Evolutionary conservation across 208 protist genomes (phyloP).

Genomic region (Leishmania mexicana): DNA sequence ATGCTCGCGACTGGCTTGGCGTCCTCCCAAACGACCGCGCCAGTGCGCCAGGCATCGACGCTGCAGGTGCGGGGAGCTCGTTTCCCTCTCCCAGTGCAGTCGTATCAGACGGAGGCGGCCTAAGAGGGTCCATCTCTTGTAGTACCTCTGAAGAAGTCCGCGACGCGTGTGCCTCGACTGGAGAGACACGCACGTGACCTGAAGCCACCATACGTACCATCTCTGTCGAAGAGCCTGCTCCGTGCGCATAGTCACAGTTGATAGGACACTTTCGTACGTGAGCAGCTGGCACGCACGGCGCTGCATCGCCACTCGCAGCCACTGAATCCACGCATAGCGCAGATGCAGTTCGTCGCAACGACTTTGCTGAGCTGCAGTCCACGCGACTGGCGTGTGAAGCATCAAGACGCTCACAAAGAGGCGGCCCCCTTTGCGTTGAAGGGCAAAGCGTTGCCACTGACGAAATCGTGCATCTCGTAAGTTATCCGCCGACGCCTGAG

Average conservation of each 20-base stretch:
- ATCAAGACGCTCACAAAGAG: background rate
- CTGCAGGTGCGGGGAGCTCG: background rate
- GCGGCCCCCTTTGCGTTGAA: background rate
- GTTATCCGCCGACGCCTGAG: background rate
- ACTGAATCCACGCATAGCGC: conserved; percentile 32
- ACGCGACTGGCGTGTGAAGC: conserved; percentile 9
- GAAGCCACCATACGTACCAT: conserved; percentile 23
- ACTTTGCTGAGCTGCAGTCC: background rate
- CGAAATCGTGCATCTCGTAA: background rate
- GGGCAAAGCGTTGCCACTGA: background rate
- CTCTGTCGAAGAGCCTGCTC: background rate
- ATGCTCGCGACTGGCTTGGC: background rate
- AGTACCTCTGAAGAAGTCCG: conserved; percentile 4
- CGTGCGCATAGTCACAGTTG: background rate
- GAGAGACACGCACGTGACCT: conserved; percentile 7
- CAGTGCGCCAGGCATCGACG: conserved; percentile 8
- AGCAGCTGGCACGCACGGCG: conserved; percentile 24
- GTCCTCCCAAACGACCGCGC: background rate
- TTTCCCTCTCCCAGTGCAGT: background rate
- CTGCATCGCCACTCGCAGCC: conserved; percentile 29
- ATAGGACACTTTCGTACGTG: conserved; percentile 1
- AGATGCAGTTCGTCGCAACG: conserved; percentile 5
- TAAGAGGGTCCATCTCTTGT: conserved; percentile 1
- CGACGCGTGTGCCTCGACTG: conserved; percentile 1
- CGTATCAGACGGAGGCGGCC: background rate